Base-by-base conservation (phyloP, 305 asterid species). In the Fraxinus albicans region DNA sequence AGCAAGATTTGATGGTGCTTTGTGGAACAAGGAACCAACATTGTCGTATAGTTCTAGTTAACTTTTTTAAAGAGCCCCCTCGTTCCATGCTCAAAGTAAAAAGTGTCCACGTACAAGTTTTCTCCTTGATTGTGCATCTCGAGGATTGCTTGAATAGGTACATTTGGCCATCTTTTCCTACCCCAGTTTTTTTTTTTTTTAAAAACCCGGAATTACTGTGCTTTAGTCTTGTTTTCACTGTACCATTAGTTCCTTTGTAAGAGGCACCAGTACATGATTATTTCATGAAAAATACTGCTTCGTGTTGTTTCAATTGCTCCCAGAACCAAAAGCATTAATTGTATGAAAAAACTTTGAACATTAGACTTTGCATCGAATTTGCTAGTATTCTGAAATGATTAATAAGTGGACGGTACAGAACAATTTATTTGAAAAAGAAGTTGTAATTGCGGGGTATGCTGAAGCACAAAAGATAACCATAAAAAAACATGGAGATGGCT, bases 101-200 rank as follows among this genome's bases (percentile, higher is more conserved):
- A 47, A 47, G n/a, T 2, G n/a, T 3, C 58, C 58, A 12, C 3
- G 19, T 47, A 12, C 58, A 47, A 23, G 38, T 9, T 38, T 74
- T 8, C 73, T 34, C 75, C 55, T 8, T 29, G 78, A 15, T 42
- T 31, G 36, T 47, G 53, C 1, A 17, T 8, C 74, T 47, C 50
- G 73, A 35, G 84, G 79, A 5, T 74, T 83, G 55, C 29, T 76
- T 76, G 27, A 33, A 78, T 63, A 10, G 19, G 19, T 70, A 42
- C 25, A 9, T 65, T 25, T 44, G 17, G 27, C 17, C 73, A 6
- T 27, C 50, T 8, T 29, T 67, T 25, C 21, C 77, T 23, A 65
- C 36, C 25, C 42, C 35, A 23, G 17, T 58, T 70, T 67, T 40
- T 40, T 44, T 78, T 25, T 21, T 40, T 40, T 44, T 78, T 25